phyloP scores from a whole-genome alignment of 768 basidiomycete genomes.

The Paxillus rubicundulus region DNA sequence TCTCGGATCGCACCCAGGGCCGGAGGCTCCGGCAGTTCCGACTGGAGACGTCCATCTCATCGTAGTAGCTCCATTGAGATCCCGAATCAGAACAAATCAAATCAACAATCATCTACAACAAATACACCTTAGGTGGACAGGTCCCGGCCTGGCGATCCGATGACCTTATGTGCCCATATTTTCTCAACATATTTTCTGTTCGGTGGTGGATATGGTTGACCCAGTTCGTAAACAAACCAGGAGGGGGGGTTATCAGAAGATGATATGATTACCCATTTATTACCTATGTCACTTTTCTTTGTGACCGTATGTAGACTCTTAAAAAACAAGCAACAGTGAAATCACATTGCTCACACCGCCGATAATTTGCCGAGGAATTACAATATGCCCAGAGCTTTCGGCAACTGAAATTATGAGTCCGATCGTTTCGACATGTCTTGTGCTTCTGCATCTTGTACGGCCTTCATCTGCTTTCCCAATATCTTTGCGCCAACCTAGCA shows the following conservation, averaged over 20 bases:
- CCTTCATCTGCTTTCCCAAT: constrained; percentile 58
- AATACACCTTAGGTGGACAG: constrained; percentile 19
- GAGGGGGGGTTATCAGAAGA: constrained; percentile 28
- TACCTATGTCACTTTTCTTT: constrained; percentile 10
- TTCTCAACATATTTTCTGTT: constrained; percentile 16
- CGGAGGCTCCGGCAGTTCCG: constrained; percentile 10
- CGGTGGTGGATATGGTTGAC: constrained; percentile 17
- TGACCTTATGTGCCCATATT: constrained; percentile 13
- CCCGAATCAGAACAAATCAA: constrained; percentile 15
- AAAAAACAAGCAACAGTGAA: constrained; percentile 10
- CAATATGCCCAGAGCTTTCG: constrained; percentile 3
- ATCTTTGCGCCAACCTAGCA: constrained; percentile 79
- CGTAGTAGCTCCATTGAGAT: constrained; percentile 3
- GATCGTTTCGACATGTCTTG: constrained; percentile 32
- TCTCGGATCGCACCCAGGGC: constrained; percentile 15
- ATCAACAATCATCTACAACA: constrained; percentile 14
- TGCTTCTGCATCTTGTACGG: constrained; percentile 34
- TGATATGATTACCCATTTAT: constrained; percentile 11
- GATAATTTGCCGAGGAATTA: constrained; percentile 3
- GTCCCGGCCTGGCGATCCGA: constrained; percentile 11
- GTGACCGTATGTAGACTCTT: constrained; percentile 7
- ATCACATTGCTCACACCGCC: constrained; percentile 13
- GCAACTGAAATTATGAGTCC: constrained; percentile 21
- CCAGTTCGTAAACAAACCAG: constrained; percentile 21
- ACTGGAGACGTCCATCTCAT: constrained; percentile 19